phyloP scores from a whole-genome alignment of 2,329 filamentous ascomycete genomes.

The Byssothecium circinans region DNA sequence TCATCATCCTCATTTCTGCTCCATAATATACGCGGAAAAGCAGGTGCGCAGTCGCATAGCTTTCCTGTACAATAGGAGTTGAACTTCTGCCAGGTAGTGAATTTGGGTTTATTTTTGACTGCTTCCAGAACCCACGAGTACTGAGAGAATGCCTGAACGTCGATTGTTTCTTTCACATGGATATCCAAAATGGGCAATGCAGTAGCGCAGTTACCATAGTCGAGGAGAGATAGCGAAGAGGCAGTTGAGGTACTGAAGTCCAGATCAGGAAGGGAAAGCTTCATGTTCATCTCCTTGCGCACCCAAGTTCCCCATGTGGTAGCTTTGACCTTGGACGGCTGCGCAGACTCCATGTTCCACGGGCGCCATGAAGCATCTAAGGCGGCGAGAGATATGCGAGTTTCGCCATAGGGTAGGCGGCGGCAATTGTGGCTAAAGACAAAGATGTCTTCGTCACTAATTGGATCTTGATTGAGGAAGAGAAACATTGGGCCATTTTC shows the following conservation, averaged over 20 bases:
- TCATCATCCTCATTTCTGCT: conserved; percentile 19
- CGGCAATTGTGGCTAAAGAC: conserved; percentile 58
- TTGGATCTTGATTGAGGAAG: conserved; percentile 59
- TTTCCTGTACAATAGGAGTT: not conserved
- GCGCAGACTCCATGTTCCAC: conserved; percentile 18
- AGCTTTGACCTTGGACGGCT: conserved; percentile 2
- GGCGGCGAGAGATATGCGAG: conserved; percentile 50
- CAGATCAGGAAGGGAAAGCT: too few species aligned
- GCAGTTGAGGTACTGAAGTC: too few species aligned
- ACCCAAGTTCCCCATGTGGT: conserved; percentile 17
- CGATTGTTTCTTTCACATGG: conserved; percentile 7
- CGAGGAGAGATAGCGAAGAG: too few species aligned
- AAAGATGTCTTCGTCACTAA: conserved; percentile 55
- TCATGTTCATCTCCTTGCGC: too few species aligned
- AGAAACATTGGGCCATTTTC: conserved; percentile 50
- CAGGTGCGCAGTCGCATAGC: conserved; percentile 30
- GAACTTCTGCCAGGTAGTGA: conserved; percentile 25
- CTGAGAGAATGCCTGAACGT: conserved; percentile 6
- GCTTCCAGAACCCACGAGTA: conserved; percentile 28
- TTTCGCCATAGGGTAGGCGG: conserved; percentile 50
- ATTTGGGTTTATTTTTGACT: conserved; percentile 16
- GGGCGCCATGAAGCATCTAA: conserved; percentile 44
- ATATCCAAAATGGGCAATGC: conserved; percentile 25
- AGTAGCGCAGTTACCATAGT: conserved; percentile 27
- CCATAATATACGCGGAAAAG: conserved; percentile 29